Base-by-base conservation (phyloP, 1,139 yeast species). In the Pichia sorboxylosa region DNA sequence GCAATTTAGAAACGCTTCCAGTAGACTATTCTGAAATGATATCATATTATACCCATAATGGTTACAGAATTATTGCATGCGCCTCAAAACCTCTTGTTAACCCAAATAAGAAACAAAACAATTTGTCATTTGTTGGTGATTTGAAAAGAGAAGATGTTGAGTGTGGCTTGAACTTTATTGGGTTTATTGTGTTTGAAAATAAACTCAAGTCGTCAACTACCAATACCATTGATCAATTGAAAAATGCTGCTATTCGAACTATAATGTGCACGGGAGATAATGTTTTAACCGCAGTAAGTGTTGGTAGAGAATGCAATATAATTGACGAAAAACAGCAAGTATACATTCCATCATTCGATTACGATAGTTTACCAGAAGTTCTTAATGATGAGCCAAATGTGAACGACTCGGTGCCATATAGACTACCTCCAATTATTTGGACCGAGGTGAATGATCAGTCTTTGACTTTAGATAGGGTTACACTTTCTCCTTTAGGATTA, bases 251-350 rank as follows among this genome's bases (percentile, higher is more conserved):
- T 26, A 69, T 90, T 35, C 64, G 97, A 44, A 82, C 93, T 0
- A 64, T 85, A 17, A 92, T 90, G 98, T 92, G 98, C 55, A 90
- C 98, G 0, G 99, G 99, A 33, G 99, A 90, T 53, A 90, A 90
- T 51, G 73, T 90, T 13, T 63, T 90, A 39, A 90, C 99, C 0
- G 98, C 98, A 0, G 73, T 92, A 17, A 81, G 94, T 57, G 98
- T 90, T 17, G 95, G 83, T 2, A 68, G 72, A 40, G 96, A 90
- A 48, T 81, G 94, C 52, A 76, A 73, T 7, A 64, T 90, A 40
- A 57, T 90, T 7, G 55, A 57, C 3, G 57, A 51, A 5, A 57
- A 54, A 8, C 52, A 58, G 1, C 57, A 63, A 17, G 75, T 85
- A 4, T 90, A 67, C 54, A 70, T 84, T 5, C 94, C 97, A 1